Base-by-base conservation (phyloP, 2,329 filamentous ascomycete species). In the Grosmannia clavigera region DNA sequence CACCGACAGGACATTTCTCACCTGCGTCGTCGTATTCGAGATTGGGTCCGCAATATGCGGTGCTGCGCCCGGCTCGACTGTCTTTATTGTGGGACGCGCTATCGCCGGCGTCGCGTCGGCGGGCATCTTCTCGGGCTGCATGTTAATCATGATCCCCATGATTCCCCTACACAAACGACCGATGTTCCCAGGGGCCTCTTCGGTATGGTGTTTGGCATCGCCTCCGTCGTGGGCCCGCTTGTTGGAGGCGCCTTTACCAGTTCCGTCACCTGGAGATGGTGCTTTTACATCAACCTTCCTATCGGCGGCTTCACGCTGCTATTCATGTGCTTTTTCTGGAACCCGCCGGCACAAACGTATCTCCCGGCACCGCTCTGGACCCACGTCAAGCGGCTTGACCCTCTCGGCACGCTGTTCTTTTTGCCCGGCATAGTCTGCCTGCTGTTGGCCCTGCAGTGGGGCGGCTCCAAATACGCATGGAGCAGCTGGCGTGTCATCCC, bases 361-460 rank as follows among this genome's bases (percentile, higher is more conserved):
- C 66, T 67, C 19, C 65, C 71, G 9, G 70, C 69, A 16, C 64
- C 71, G 0, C 38, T 75, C 38, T 67, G 67, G 58, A 68, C 75
- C 60, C 78, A 81, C 57, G 67, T 82, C 58, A 72, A 74, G 63
- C 76, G 79, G 0, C 73, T 85, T 56, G 82, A 86, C 61, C 81
- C 81, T 0, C 67, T 84, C 1, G 83, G 84, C 31, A 84, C 81
- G 9, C 66, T 80, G 16, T 76, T 84, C 68, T 81, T 87, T 63
- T 69, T 86, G 19, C 82, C 83, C 0, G 76, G 77, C 38, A 76
- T 84, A 48, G 74, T 85, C 16, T 82, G 77, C 63, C 78, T 86
- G 46, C 70, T 87, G 3, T 72, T 87, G 5, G 83, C 83, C 1
- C 72, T 87, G 40, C 80, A 86, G 66, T 86, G 82, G 83, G 82